Evolutionary conservation across 129 eudicot species (phyloP).

Genomic region (Pseudognaphalium luteoalbum): DNA sequence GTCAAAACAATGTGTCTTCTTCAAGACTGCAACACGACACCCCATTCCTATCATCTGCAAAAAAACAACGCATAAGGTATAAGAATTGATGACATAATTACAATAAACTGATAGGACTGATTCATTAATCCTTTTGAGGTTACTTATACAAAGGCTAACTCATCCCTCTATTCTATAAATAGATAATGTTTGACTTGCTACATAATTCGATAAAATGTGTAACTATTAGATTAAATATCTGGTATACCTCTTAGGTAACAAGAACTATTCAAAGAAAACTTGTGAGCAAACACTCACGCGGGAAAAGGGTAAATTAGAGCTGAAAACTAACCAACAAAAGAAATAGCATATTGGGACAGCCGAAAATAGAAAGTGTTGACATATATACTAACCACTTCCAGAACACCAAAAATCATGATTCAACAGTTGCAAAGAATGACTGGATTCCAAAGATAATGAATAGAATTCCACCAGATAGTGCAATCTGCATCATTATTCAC

Average conservation of each 20-base stretch:
- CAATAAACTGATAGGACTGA: neutral
- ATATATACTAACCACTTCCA: constrained; percentile 18
- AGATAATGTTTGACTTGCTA: neutral
- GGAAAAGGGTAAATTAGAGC: neutral
- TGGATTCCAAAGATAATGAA: constrained; percentile 93
- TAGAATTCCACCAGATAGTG: constrained; percentile 78
- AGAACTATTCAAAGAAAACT: neutral
- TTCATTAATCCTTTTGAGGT: neutral
- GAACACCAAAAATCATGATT: constrained; percentile 39
- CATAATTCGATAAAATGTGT: neutral
- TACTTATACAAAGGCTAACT: neutral
- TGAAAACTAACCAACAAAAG: neutral
- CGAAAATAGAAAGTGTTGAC: neutral
- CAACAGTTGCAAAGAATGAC: constrained; percentile 71
- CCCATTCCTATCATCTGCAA: constrained; percentile 32
- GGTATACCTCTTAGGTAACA: neutral
- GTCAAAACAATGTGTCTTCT: constrained; percentile 23
- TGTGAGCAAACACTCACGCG: neutral
- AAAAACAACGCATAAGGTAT: neutral
- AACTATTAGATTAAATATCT: neutral
- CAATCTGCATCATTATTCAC: constrained; percentile 53
- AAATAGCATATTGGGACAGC: neutral
- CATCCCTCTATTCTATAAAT: neutral
- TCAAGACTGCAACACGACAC: constrained; percentile 26
- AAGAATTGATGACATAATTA: neutral